phyloP scores from a whole-genome alignment of 129 eudicot genomes.

The Flaveria bidentis region DNA sequence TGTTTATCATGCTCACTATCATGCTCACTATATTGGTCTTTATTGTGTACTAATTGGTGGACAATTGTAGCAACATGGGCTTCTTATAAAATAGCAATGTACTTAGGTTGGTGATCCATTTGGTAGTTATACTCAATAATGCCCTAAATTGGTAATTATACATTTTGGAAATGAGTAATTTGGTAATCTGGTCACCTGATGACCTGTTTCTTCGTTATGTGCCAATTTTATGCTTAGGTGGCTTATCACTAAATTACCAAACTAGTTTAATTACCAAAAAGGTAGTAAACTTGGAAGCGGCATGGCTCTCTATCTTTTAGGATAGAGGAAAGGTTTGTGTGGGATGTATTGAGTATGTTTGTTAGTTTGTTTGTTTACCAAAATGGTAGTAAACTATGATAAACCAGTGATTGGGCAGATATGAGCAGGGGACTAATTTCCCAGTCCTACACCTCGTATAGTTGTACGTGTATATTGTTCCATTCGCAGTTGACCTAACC shows the following conservation, averaged over 20 bases:
- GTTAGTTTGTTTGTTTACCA: not conserved
- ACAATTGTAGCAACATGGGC: slow-evolving; percentile 15
- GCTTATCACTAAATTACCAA: not conserved
- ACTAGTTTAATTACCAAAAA: not conserved
- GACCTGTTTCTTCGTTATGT: not conserved
- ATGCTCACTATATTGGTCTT: too few species aligned
- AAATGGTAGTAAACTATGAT: not conserved
- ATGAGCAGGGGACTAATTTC: not conserved
- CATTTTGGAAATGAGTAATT: not conserved
- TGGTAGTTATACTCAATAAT: not conserved
- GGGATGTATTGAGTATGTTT: too few species aligned
- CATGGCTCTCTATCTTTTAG: too few species aligned
- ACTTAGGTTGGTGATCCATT: not conserved
- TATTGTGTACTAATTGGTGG: not conserved
- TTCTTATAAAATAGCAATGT: not conserved
- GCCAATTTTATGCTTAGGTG: slow-evolving; percentile 5
- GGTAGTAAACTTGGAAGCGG: too few species aligned
- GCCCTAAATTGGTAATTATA: not conserved
- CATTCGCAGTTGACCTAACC: not conserved
- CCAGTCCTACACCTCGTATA: not conserved
- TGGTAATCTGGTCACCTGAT: not conserved
- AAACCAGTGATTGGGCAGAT: not conserved
- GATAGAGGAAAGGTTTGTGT: too few species aligned
- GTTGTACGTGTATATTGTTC: not conserved
- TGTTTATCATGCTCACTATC: not conserved